phyloP scores from a whole-genome alignment of 192 early-diverging fungal genomes.

The Backusella parvicylindrica region DNA sequence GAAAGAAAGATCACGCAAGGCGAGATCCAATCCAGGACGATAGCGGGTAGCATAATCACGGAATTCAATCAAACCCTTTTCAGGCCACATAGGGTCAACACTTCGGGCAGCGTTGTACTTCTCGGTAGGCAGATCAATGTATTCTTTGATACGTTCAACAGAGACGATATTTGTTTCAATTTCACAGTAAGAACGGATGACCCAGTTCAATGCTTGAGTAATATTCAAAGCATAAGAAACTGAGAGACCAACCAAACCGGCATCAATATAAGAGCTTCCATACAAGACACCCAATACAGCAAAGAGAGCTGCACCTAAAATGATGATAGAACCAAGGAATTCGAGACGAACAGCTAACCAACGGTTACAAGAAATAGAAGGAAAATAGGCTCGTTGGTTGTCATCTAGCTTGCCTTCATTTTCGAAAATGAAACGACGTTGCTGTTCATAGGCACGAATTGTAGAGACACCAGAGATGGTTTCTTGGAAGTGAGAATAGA shows the following conservation, averaged over 20 bases:
- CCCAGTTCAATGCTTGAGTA: conserved; percentile 86
- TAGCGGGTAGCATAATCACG: conserved; percentile 79
- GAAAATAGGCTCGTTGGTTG: conserved; percentile 79
- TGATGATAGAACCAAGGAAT: conserved; percentile 72
- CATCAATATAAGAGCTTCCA: conserved; percentile 51
- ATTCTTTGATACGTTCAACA: conserved; percentile 82
- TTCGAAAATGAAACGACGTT: conserved; percentile 58
- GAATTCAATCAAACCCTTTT: conserved; percentile 74
- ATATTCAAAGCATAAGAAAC: conserved; percentile 69
- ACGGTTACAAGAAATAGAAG: conserved; percentile 64
- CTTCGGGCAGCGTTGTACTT: conserved; percentile 68
- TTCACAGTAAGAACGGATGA: conserved; percentile 83
- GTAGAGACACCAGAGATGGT: conserved; percentile 62
- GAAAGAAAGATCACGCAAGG: conserved; percentile 57
- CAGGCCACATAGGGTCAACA: conserved; percentile 76
- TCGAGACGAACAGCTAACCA: conserved; percentile 79
- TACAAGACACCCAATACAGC: conserved; percentile 61
- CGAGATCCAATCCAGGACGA: conserved; percentile 75
- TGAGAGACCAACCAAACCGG: conserved; percentile 62
- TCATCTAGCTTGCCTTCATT: conserved; percentile 76
- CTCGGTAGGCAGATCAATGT: conserved; percentile 74
- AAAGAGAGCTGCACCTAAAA: conserved; percentile 75
- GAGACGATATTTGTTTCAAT: conserved; percentile 73
- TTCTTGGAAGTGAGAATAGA: conserved; percentile 74
- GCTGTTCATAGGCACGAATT: conserved; percentile 70